Conservation (phyloP, 176 grass and related monocot genomes). For the Oryza nivara region DNA sequence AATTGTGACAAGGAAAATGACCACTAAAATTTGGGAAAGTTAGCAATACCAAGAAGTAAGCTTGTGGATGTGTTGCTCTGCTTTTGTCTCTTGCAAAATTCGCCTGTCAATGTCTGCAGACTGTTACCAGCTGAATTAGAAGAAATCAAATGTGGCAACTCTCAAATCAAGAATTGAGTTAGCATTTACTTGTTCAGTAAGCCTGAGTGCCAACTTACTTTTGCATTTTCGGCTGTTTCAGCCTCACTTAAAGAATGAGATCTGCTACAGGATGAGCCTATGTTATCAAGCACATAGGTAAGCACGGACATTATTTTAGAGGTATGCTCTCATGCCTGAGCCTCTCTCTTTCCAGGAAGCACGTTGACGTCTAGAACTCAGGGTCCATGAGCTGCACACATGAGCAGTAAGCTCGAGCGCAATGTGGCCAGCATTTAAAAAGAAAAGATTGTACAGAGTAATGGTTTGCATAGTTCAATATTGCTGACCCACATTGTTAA, state of each 20-base stretch:
- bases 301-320: slow-evolving; percentile 66
- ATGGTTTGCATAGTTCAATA: neutral
- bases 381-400: neutral
- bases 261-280: slow-evolving; percentile 95
- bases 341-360: slow-evolving; percentile 1
- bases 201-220: slow-evolving; percentile 42
- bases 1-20: neutral
- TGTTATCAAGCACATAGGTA: slow-evolving; percentile 65
- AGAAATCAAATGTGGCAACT: slow-evolving; percentile 25
- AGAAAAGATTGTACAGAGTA: neutral
- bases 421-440: neutral
- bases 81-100: slow-evolving; percentile 89
- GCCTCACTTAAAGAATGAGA: slow-evolving; percentile 69
- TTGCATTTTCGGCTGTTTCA: slow-evolving; percentile 69
- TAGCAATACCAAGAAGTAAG: slow-evolving; percentile 79
- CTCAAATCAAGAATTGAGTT: neutral
- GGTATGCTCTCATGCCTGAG: slow-evolving; percentile 40
- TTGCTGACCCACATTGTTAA: neutral
- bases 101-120: slow-evolving; percentile 77
- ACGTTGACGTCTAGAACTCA: neutral
- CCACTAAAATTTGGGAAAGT: neutral
- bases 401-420: neutral
- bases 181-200: slow-evolving; percentile 1
- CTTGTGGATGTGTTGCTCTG: slow-evolving; percentile 95
- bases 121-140: slow-evolving; percentile 40